These are phyloP conservation scores for Kurtzmaniella fragi DNA, from an alignment of 805 yeast species.

Conservation along the genomic window DNA sequence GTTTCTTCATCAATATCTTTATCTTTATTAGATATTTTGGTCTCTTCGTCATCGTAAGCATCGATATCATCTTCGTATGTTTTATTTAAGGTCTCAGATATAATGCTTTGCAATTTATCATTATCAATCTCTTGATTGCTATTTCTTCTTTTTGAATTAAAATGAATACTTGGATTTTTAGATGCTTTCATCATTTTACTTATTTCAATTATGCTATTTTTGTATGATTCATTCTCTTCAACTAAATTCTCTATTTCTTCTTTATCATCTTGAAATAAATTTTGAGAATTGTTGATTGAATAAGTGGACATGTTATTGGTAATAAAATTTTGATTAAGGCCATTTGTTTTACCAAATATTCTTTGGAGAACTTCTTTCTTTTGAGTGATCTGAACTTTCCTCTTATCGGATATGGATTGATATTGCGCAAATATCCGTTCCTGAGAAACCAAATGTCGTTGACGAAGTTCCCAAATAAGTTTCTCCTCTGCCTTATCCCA, in stretches of 20 bases:
- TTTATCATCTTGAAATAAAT: constrained; percentile 37
- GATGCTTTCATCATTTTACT: constrained; percentile 9
- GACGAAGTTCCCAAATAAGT: constrained; percentile 22
- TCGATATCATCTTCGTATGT: constrained; percentile 12
- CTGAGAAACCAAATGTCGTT: constrained; percentile 26
- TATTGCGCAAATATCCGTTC: constrained; percentile 30
- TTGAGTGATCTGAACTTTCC: constrained; percentile 36
- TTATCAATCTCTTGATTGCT: constrained; percentile 12
- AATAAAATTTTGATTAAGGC: constrained; percentile 32
- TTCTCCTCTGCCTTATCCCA: constrained; percentile 19
- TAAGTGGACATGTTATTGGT: constrained; percentile 35
- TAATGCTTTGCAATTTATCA: constrained; percentile 19
- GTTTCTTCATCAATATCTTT: constrained; percentile 14
- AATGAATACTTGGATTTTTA: background rate
- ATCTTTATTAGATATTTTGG: constrained; percentile 7
- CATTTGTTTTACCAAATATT: constrained; percentile 35
- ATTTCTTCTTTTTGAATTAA: background rate
- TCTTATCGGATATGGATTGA: constrained; percentile 26
- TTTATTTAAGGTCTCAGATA: constrained; percentile 14
- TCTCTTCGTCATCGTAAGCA: constrained; percentile 4
- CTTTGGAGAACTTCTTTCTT: constrained; percentile 35
- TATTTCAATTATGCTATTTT: constrained; percentile 19
- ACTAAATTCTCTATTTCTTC: constrained; percentile 30
- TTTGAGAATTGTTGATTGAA: constrained; percentile 32
- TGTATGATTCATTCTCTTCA: constrained; percentile 28